Evolutionary conservation across 192 early-diverging fungal genomes (phyloP), one percentile per base, ranked within the genome.

Genomic region (Linnemannia hyalina): DNA sequence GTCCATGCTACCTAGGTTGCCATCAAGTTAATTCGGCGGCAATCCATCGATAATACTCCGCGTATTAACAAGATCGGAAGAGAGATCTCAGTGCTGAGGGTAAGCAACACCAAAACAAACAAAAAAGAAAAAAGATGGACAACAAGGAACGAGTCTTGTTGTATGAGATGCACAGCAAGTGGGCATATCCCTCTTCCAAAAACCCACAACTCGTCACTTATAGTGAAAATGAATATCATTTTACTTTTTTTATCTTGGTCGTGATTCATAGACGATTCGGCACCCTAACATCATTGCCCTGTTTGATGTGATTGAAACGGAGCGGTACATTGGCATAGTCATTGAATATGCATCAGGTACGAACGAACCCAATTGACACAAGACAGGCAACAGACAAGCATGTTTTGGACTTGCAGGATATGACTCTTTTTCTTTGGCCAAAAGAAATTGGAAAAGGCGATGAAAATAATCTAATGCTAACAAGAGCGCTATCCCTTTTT

Each of bases 221-320:
- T 6, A 7, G 10, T 65, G 60, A n/a, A 10, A 26, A 13, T 32
- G 32, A 13, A 8, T 18, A 0, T 32, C 9, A 3, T 29, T 65
- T 29, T 73, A 77, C 11, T 44, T 44, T 44, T 44, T 44, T 44
- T 44, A 11, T 46, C 11, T 46, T 46, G 10, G 44, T 11, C 15
- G 44, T 46, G 44, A 0, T 46, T 52, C 49, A 23, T 80, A 98
- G 96, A 92, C 94, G 7, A 95, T 98, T 54, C 91, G 96, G 77
- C 97, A 98, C 76, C 94, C 95, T 20, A 94, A 96, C 85, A 98
- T 99, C 78, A 97, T 99, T 42, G 94, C 96, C 84, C 88, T 99
- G 44, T 93, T 94, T 82, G 98, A 99, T 84, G 97, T 99, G 18
- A 96, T 99, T 81, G 98, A 99, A 88, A 98, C 97, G 8, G 97